Evolutionary conservation across 2,329 filamentous ascomycete species (phyloP), one percentile per base, ranked within the genome.

Genomic region (Fusarium albosuccineum): DNA sequence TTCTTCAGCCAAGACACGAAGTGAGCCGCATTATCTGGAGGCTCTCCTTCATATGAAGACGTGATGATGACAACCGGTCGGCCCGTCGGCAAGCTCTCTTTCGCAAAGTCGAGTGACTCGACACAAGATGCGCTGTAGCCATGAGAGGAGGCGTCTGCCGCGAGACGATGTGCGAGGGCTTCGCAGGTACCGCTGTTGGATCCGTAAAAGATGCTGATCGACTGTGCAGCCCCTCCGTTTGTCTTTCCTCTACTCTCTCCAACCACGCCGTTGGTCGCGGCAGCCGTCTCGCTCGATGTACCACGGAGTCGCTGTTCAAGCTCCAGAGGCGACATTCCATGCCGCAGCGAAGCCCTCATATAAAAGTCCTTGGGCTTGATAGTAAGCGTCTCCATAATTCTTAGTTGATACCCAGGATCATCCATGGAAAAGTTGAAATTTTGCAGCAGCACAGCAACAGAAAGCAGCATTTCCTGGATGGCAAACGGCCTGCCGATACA

Each of bases 141-240:
- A 68, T 85, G 85, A 4, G 75, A 75, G 5, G 79, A 69, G 0
- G 89, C 88, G 68, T 86, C 83, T 9, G 82, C 80, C 1, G 87
- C 87, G 5, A 92, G 75, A 8, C 84, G 81, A 49, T 89, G 84
- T 0, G 90, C 89, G 42, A 92, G 82, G 1, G 86, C 82, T 73
- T 92, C 87, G 73, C 90, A 92, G 1, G 90, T 92, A 1, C 90
- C 90, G 0, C 86, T 86, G 71, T 92, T 91, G 17, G 87, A 89
- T 5, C 91, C 90, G 69, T 90, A 92, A 30, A 89, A 82, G 37
- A 92, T 84, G n/a, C 83, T 85, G 68, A 92, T 74, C 1, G 78
- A 78, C 57, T 76, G 78, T 11, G 2, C 29, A 9, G 22, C 40
- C 27, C 7, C 27, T 9, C 45, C 8, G 5, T 4, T 5, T 36